Evolutionary conservation across 2,329 filamentous ascomycete species (phyloP).

Genomic region (Cadophora sp.): DNA sequence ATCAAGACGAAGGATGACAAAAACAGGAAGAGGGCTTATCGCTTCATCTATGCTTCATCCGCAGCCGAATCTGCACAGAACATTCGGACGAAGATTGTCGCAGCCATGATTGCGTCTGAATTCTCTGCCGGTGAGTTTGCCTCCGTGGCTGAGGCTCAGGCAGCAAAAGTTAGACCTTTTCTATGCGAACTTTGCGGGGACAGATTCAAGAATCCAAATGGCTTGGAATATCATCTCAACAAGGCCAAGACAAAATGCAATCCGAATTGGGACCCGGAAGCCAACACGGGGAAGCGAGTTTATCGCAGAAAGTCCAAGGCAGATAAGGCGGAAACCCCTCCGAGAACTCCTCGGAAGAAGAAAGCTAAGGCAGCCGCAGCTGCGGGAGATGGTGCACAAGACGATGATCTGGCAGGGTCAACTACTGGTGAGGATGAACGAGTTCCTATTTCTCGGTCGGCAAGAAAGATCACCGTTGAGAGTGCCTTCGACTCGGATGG

Average conservation of each 20-base stretch:
- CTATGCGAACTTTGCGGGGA: conserved; percentile 40
- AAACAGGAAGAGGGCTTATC: conserved; percentile 28
- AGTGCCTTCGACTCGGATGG: background rate
- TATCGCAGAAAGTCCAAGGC: conserved; percentile 20
- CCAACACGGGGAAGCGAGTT: conserved; percentile 20
- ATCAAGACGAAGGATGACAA: conserved; percentile 30
- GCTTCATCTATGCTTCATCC: conserved; percentile 36
- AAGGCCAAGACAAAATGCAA: conserved; percentile 44
- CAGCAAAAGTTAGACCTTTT: conserved; percentile 38
- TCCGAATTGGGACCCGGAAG: conserved; percentile 36
- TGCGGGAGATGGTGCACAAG: background rate
- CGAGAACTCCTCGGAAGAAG: conserved; percentile 5
- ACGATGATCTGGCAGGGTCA: background rate
- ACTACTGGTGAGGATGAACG: background rate
- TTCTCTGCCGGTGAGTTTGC: conserved; percentile 28
- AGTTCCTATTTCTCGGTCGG: conserved; percentile 3
- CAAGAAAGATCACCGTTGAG: conserved; percentile 3
- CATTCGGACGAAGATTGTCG: conserved; percentile 41
- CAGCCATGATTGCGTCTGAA: conserved; percentile 29
- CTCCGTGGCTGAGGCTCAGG: conserved; percentile 26
- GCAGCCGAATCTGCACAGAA: conserved; percentile 31
- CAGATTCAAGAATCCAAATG: conserved; percentile 43
- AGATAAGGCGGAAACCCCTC: background rate
- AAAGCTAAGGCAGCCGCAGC: background rate
- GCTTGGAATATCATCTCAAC: conserved; percentile 43